Evolutionary conservation across 805 yeast species (phyloP), one percentile per base, ranked within the genome.

Genomic region (Yarrowia keelungensis): DNA sequence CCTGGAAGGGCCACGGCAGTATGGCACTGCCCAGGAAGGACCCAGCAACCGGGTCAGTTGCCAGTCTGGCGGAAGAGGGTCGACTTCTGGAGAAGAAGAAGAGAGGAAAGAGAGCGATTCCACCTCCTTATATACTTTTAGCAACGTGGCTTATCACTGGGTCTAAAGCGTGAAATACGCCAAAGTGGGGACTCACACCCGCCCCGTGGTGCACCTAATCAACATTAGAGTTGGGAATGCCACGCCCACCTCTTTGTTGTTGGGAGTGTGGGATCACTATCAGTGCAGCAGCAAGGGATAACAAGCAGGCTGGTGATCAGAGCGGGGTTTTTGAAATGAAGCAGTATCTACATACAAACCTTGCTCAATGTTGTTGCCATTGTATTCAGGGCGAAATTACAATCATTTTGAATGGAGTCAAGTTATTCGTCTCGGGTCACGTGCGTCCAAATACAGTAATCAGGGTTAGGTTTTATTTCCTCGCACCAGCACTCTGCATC

Each of bases 171-270:
- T 26, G 32, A 26, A 26, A 26, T 26, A 26, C 32, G 32, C 32
- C 19, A 35, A 53, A 51, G 43, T 19, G 58, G 42, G 58, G 9
- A 9, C 3, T 3, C 35, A 11, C 36, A 12, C 59, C 35, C 42
- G 43, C 56, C 26, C 41, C 12, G 43, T n/a, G 14, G 19, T 22
- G 19, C 59, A 53, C 59, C 59, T 53, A 53, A 53, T 53, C 59
- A 53, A 53, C 45, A 39, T 53, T 39, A 53, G 5, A 36, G 39
- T 53, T 53, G 26, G 43, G 42, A 19, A 16, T 51, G 59, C 39
- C 59, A 39, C 32, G 59, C 59, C 59, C 45, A 38, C 45, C 45
- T 39, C 59, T 39, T 53, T 53, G 59, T 53, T 53, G 59, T 53
- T 53, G 45, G 32, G 32, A 26, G 32, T 22, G 59, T 39, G 59